A percentile compares a stretch with the other conserved stretches of the same genome.
Evolutionary conservation across 2,329 filamentous ascomycete species (phyloP).

Genomic region (Fusarium euwallaceae): DNA sequence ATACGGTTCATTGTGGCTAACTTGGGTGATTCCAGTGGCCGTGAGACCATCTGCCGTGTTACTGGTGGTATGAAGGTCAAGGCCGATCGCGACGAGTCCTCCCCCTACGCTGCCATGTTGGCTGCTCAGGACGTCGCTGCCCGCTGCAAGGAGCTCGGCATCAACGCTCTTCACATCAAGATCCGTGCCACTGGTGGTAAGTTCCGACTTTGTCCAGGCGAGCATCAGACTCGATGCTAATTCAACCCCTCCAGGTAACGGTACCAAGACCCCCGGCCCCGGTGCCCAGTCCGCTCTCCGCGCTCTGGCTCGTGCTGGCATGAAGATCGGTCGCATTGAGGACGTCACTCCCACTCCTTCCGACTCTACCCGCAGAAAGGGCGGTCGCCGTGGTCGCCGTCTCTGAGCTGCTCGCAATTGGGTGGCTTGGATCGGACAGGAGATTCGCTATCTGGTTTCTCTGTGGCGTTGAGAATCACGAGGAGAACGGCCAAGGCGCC

Average conservation of each 20-base stretch:
- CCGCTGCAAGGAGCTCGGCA: constrained; percentile 80
- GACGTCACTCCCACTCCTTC: constrained; percentile 99
- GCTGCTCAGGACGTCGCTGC: constrained; percentile 97
- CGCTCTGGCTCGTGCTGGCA: constrained; percentile 97
- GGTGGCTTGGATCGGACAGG: constrained; percentile 52
- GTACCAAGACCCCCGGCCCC: constrained; percentile 99
- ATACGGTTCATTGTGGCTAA: constrained; percentile 47
- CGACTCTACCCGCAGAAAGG: constrained; percentile 99
- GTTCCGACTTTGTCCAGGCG: constrained; percentile 47
- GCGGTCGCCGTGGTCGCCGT: constrained; percentile 99
- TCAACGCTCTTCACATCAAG: constrained; percentile 99
- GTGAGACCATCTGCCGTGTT: constrained; percentile 99
- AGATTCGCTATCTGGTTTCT: constrained; percentile 63
- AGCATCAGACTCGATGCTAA: constrained; percentile 6
- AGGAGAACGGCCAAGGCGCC: constrained; percentile 77
- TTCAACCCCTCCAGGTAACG: constrained; percentile 75
- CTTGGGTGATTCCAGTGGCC: constrained; percentile 82
- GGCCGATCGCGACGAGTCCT: constrained; percentile 99
- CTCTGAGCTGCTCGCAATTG: constrained; percentile 72
- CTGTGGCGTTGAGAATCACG: constrained; percentile 78
- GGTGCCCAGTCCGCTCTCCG: constrained; percentile 99
- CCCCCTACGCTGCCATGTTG: constrained; percentile 99
- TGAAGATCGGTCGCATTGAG: constrained; percentile 99
- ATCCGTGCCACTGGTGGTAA: constrained; percentile 98
- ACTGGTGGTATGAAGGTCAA: constrained; percentile 99